Evolutionary conservation across 257 asterid species (phyloP), one percentile per base, ranked within the genome.

Genomic region (Nicotiana benthamiana): DNA sequence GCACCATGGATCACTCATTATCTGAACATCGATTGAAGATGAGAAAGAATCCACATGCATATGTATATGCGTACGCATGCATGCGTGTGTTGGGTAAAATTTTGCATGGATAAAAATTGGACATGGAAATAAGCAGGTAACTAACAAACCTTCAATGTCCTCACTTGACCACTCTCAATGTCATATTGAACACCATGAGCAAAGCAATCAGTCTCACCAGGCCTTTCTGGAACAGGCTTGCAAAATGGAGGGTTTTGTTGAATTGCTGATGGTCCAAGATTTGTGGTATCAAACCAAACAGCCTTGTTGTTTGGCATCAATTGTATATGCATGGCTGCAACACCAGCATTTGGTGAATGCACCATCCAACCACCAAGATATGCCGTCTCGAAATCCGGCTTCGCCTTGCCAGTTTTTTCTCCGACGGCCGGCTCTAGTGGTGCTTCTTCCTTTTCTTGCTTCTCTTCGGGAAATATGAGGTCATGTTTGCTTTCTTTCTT

Each of bases 241-340:
- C 98, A 93, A 10, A 26, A 61, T 10, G 70, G 83, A 2, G 97
- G 97, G 0, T 83, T 10, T 22, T 78, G 18, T 80, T 77, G 4
- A 15, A 92, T 81, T 16, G 86, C 93, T 0, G 97, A 96, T 27
- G 89, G 82, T 3, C 98, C 99, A 16, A 92, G 94, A 56, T 90
- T 87, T 0, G 92, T 89, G 1, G 99, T 91, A 24, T 96, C 99
- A 64, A 24, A 92, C 97, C 97, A 94, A 0, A 91, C 87, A 3
- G 84, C 93, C 85, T 90, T 96, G 53, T 88, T 87, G 48, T 89
- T 89, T 9, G 95, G 97, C 96, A 94, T 84, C 82, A 96, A 79
- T 15, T 96, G 97, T 63, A 92, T 60, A 59, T 96, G 98, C 98
- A 96, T 96, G 62, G 97, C 97, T 0, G 97, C 56, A 61, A 96